Base-by-base conservation (phyloP, 139 green algal genomes). In the Volvox africanus region DNA sequence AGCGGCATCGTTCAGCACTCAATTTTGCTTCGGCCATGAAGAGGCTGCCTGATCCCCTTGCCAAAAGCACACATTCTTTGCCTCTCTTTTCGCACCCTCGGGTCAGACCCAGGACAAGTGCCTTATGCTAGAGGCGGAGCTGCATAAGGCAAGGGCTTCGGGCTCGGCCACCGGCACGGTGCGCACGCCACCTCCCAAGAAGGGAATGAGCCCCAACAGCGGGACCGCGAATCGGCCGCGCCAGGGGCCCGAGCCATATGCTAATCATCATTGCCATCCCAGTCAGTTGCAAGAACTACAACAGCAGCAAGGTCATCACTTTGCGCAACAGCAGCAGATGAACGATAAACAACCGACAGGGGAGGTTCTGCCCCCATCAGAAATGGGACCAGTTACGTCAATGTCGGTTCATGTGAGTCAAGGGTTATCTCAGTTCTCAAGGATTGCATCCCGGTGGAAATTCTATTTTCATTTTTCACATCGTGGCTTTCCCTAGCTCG, bases 121-220 rank as follows among this genome's bases (percentile, higher is more conserved):
- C 65, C 62, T 79, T 19, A 50, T 30, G 82, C 82, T 88, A 36
- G 65, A 88, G 32, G 82, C 62, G 2, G 82, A 88, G 65, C 82
- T 88, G 19, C 82, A 88, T 32, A 88, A 65, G 65, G 82, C 82
- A 2, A 33, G 82, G 2, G 62, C 62, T 67, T 26, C 62, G 30
- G 18, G 19, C 61, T 32, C 61, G 3, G 81, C 30, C 81, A 55
- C 61, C 19, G 30, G 22, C 16, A 17, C 61, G 18, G 26, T 61
- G 11, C 82, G 82, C 1, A 80, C 82, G 11, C 33, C 62, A 5
- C 82, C 82, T 30, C 33, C 33, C 30, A 76, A 87, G 61, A 32
- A 87, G n/a, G 35, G 36, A 26, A 32, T 44, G 26, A n/a, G 26
- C 80, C 28, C 50, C 81, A 32, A n/a, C 61, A 32, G 61, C 81